Evolutionary conservation across 2,329 filamentous ascomycete genomes (phyloP).

Genomic region (Fusarium sororula): DNA sequence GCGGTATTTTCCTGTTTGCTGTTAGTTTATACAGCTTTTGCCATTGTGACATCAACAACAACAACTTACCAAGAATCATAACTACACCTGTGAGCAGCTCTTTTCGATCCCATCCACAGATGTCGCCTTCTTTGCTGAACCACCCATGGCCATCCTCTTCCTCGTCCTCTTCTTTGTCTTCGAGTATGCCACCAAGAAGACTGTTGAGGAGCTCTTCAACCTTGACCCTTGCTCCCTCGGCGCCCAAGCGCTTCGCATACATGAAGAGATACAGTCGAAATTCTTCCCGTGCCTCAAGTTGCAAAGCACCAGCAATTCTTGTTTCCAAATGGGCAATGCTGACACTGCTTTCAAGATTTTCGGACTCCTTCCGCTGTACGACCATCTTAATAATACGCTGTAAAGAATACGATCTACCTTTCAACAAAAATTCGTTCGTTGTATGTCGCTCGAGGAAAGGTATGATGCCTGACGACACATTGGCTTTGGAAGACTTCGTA

Average conservation of each 20-base stretch:
- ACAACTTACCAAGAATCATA: constrained; percentile 82
- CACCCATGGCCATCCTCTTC: constrained; percentile 63
- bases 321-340: constrained; percentile 97
- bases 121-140: constrained; percentile 72
- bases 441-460: constrained; percentile 94
- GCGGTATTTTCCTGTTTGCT: constrained; percentile 81
- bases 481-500: constrained; percentile 58
- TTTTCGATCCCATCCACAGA: constrained; percentile 91
- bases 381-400: constrained; percentile 91
- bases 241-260: constrained; percentile 95
- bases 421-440: constrained; percentile 89
- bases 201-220: constrained; percentile 91
- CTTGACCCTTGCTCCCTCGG: constrained; percentile 86
- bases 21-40: constrained; percentile 45
- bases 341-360: constrained; percentile 88
- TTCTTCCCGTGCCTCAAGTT: constrained; percentile 87
- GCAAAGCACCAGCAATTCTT: constrained; percentile 86
- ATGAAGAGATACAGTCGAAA: constrained; percentile 96
- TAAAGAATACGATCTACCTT: constrained; percentile 89
- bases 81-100: constrained; percentile 91
- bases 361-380: constrained; percentile 88
- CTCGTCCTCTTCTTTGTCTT: constrained; percentile 59
- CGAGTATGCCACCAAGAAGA: constrained; percentile 76
- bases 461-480: constrained; percentile 89
- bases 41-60: not conserved